These are phyloP conservation scores for Micractinium conductrix DNA, from an alignment of 139 green algal genomes.

Conservation along the genomic window DNA sequence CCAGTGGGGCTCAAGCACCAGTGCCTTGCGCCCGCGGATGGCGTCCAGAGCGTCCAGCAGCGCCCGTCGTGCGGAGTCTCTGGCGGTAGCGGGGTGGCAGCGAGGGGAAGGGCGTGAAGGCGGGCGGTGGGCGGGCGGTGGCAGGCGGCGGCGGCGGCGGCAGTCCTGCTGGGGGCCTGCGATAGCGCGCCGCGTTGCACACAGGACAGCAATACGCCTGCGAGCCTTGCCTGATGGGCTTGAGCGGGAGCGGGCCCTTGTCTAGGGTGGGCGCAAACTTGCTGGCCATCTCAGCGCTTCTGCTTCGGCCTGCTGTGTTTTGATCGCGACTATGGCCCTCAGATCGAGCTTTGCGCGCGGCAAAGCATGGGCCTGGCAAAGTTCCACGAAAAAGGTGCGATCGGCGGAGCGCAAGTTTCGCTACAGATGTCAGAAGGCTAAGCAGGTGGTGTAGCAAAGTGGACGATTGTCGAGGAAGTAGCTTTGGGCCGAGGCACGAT, in stretches of 20 bases:
- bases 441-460: no score
- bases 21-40: slow-evolving; percentile 82
- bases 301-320: no score
- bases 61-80: slow-evolving; percentile 59
- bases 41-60: slow-evolving; percentile 77
- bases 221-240: slow-evolving; percentile 43
- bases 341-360: no score
- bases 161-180: neutral
- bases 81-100: slow-evolving; percentile 20
- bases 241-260: slow-evolving; percentile 57
- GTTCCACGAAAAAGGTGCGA: no score
- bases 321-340: neutral
- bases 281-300: no score
- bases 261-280: slow-evolving; percentile 58
- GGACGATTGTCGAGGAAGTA: neutral
- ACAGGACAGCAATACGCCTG: no score
- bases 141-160: neutral
- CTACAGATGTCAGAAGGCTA: no score
- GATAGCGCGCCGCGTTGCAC: no score
- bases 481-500: neutral
- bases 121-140: neutral
- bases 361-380: no score
- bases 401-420: no score
- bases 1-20: slow-evolving; percentile 85
- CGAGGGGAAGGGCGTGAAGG: no score